These are phyloP conservation scores for Warburgia ugandensis DNA, from an alignment of 164 flowering plant species.

Conservation along the genomic window DNA sequence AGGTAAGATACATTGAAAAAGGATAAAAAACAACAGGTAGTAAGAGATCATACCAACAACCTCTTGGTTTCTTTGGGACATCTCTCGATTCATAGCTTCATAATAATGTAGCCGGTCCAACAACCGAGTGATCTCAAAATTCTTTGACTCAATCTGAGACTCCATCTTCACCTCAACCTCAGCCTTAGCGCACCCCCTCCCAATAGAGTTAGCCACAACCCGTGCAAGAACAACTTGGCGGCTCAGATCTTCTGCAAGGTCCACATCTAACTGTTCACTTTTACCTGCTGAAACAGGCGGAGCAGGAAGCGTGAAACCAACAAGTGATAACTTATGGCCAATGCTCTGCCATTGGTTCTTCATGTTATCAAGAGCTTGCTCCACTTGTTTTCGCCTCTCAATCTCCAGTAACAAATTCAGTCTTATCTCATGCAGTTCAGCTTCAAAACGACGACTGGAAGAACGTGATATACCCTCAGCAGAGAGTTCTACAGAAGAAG, in stretches of 20 bases:
- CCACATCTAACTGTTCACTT: conserved; percentile 2
- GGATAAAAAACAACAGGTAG: background rate
- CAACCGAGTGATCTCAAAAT: conserved; percentile 30
- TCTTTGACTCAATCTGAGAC: conserved; percentile 25
- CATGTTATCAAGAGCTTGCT: conserved; percentile 24
- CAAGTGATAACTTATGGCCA: conserved; percentile 14
- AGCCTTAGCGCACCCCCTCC: conserved; percentile 28
- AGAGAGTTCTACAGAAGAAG: conserved; percentile 6
- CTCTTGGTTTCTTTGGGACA: conserved; percentile 41
- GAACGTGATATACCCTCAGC: conserved; percentile 3
- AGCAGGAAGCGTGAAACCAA: conserved; percentile 23
- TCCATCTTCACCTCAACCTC: conserved; percentile 28
- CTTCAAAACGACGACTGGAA: background rate
- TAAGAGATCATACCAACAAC: conserved; percentile 21
- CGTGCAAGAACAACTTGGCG: conserved; percentile 28
- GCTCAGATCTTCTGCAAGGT: conserved; percentile 16
- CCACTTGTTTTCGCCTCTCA: conserved; percentile 34
- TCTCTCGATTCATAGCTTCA: conserved; percentile 36
- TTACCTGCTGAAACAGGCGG: conserved; percentile 3
- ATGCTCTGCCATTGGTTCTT: conserved; percentile 27
- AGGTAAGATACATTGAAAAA: no score
- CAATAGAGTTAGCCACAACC: conserved; percentile 35
- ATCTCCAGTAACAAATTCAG: conserved; percentile 20
- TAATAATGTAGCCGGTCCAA: conserved; percentile 32
- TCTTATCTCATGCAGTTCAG: conserved; percentile 6